Evolutionary conservation across 768 basidiomycete genomes (phyloP).

Genomic region (Exidia glandulosa): DNA sequence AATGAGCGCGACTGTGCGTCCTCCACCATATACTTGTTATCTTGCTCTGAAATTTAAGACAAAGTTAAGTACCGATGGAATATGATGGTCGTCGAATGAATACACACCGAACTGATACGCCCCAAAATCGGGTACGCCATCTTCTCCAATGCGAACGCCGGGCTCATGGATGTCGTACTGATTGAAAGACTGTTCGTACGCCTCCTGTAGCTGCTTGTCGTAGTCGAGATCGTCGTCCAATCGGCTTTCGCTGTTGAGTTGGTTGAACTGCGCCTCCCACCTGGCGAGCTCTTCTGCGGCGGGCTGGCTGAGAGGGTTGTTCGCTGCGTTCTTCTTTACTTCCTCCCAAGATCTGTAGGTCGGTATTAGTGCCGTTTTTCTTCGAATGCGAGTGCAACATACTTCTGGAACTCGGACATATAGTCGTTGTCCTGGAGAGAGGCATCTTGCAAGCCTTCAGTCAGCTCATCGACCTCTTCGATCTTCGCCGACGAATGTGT

Average conservation of each 20-base stretch:
- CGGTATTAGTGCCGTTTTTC: background rate
- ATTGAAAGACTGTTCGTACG: background rate
- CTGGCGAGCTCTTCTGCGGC: conserved; percentile 53
- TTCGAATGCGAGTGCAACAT: conserved; percentile 10
- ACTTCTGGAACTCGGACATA: conserved; percentile 43
- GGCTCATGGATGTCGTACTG: background rate
- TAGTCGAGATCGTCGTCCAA: conserved; percentile 51
- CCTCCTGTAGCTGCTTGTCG: conserved; percentile 21
- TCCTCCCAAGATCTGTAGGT: conserved; percentile 4
- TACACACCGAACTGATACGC: conserved; percentile 69
- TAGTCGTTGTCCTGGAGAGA: conserved; percentile 24
- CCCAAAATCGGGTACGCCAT: conserved; percentile 66
- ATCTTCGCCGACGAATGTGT: conserved; percentile 35
- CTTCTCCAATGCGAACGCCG: conserved; percentile 37
- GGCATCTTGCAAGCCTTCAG: conserved; percentile 27
- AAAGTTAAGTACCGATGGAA: background rate
- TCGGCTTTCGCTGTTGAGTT: conserved; percentile 58
- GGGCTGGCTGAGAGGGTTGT: background rate
- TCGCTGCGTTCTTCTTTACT: background rate
- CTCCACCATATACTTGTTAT: conserved; percentile 50
- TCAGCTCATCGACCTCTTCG: conserved; percentile 41
- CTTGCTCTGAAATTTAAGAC: conserved; percentile 35
- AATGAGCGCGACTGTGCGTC: conserved; percentile 34
- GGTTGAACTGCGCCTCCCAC: conserved; percentile 79
- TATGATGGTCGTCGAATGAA: background rate